A percentile compares a stretch with the other conserved stretches of the same genome.
Conservation (phyloP, 306 rosid species). For the Cucurbita argyrosperma region DNA sequence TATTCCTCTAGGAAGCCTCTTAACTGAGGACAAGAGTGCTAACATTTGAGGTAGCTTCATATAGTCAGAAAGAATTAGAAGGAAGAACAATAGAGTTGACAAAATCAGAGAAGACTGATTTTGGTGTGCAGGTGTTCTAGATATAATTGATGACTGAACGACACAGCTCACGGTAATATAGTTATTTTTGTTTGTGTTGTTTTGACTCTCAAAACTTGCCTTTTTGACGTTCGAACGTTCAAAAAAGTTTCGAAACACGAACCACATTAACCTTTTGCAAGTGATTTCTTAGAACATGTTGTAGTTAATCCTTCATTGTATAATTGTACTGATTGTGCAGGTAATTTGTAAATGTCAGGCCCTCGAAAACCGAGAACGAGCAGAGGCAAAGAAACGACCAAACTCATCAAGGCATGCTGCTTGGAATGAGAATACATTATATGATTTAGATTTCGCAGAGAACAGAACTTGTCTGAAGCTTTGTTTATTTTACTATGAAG, state of each 20-base stretch:
- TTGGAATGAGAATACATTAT: not conserved
- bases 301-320: not conserved
- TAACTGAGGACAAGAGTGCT: not conserved
- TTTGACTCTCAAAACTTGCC: not conserved
- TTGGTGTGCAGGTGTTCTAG: not conserved
- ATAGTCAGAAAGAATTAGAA: not conserved
- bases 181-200: not conserved
- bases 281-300: too few species aligned
- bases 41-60: not conserved
- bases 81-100: not conserved
- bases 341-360: not conserved
- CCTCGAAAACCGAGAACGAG: not conserved
- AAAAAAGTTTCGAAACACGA: too few species aligned
- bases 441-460: not conserved
- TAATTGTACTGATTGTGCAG: not conserved
- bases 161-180: not conserved
- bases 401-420: not conserved
- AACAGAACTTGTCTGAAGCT: not conserved
- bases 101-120: not conserved
- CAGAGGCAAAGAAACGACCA: not conserved
- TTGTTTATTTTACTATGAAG: not conserved
- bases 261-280: too few species aligned
- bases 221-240: too few species aligned
- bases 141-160: not conserved
- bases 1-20: not conserved